Base-by-base conservation (phyloP, 2,329 filamentous ascomycete genomes). In the Diaporthe ilicicola region DNA sequence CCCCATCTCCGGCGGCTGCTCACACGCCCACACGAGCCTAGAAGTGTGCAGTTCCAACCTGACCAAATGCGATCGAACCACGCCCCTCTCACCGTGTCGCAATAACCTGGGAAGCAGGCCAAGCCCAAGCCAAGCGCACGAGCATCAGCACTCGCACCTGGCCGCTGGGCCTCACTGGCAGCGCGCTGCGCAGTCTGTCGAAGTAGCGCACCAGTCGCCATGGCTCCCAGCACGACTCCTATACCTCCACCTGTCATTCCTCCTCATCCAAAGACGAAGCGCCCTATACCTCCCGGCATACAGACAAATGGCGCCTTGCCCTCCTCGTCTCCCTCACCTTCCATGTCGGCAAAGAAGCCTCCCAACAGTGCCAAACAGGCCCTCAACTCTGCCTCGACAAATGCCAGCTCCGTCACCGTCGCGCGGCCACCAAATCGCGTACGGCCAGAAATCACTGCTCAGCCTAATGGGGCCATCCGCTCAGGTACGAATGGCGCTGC, bases 251-350 rank as follows among this genome's bases (percentile, higher is more conserved):
- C 78, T 24, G 81, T 82, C 77, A 82, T 80, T 76, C 77, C 81
- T 75, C 80, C 79, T 4, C 71, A 73, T 27, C 71, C 71, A 75
- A 94, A 94, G 82, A 87, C 89, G 74, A 94, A 94, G 82, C 90
- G 91, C 44, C 90, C 90, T 72, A 84, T 88, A 66, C 90, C 90
- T 46, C 86, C 91, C 56, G 87, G 89, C 54, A 88, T 92, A 70
- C 91, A 92, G 79, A 88, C 89, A 72, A 93, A 92, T 80, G 90
- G 90, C 42, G 82, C 84, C 71, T 83, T 84, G 74, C 81, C 88
- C 29, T 86, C 88, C 1, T 87, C 89, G 4, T 91, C 90, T 2
- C 86, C 90, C 1, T 89, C 88, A 4, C 87, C 88, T 6, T 88
- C 84, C 75, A 81, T 90, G 76, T 82, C 90, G 12, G 81, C 85